Evolutionary conservation across 495 filamentous ascomycete genomes (phyloP), one percentile per base, ranked within the genome.

Genomic region (Aspergillus campestris): DNA sequence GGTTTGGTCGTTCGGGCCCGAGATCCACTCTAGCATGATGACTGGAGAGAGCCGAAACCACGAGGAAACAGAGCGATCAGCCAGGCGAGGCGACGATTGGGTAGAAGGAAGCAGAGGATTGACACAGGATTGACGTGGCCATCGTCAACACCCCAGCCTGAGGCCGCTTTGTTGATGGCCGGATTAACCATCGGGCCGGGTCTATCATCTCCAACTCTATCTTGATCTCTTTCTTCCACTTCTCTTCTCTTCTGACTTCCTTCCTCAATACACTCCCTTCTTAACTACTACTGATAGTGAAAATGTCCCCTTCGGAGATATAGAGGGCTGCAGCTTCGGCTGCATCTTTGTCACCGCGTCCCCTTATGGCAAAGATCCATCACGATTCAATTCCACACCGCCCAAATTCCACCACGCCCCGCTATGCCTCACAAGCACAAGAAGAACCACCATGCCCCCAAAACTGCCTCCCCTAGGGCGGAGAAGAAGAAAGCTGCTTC

Each of bases 391-490:
- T 34, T 55, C 43, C 34, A 60, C 56, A 56, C 51, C 50, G 50
- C 53, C 56, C 41, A 49, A 56, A 24, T 24, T 24, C 18, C 18
- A 24, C 34, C 13, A 65, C 58, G 58, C 63, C 68, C 65, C 67
- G 66, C 65, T 64, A 74, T 74, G 71, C 62, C 68, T 68, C 65
- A 69, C 59, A 71, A 72, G 52, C 64, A 70, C 53, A 71, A 65
- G 60, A 71, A 69, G 52, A 64, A 65, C 48, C 61, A 42, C 38
- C 56, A 66, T 61, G 56, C 50, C 50, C 42, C 45, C 33, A 46
- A 56, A 29, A 59, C 59, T 39, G 57, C 49, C 49, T 66, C 61
- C 51, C 57, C 65, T 44, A 50, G 55, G 44, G 49, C 47, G 51
- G 58, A 61, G 49, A 58, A 60, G 38, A 62, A 60, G 59, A 57